Evolutionary conservation across 345 rosid genomes (phyloP), one percentile per base, ranked within the genome.

Genomic region (Gossypium arboreum): DNA sequence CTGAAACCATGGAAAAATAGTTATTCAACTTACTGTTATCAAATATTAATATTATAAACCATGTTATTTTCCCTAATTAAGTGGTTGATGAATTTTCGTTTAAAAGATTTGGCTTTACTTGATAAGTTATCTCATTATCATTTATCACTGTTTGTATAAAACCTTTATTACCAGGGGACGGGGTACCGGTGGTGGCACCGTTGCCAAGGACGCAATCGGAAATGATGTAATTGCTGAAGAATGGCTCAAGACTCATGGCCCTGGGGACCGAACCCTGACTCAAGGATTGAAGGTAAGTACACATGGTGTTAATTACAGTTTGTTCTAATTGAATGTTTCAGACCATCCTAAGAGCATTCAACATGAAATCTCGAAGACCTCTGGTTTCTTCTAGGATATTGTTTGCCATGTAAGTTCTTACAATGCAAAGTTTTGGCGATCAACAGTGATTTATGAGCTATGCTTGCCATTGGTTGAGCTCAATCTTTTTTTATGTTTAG

Each of bases 221-320:
- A 94, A 94, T 29, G 97, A 92, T 79, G 77, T 94, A 16, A 0
- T 90, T 77, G 94, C 87, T 29, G 84, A 48, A 0, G 88, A 91
- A 76, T 92, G 98, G 98, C 91, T 92, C 25, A 86, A 91, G 85
- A 88, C 72, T 77, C 97, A 90, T 52, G 94, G 91, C 76, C 85
- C 97, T 12, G 98, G 97, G 29, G 97, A 94, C 82, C 77, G 91
- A 64, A 94, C 98, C 72, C 86, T 94, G 58, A 80, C 97, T 34
- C 94, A 94, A 80, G 98, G 97, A 73, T 74, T 94, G 22, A 94
- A 94, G 97, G 97, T 92, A 81, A 20, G n/a, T 67, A 39, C 41
- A 34, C 71, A 64, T 15, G 1, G 73, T 60, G 43, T 71, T 22
- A 58, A 66, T 62, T 25, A 22, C 64, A 44, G 25, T 18, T 69